Percentiles rank a stretch among this genome's conserved stretches.
Conservation (phyloP, 177 flowering plant species). For the Vitis hybrid region DNA sequence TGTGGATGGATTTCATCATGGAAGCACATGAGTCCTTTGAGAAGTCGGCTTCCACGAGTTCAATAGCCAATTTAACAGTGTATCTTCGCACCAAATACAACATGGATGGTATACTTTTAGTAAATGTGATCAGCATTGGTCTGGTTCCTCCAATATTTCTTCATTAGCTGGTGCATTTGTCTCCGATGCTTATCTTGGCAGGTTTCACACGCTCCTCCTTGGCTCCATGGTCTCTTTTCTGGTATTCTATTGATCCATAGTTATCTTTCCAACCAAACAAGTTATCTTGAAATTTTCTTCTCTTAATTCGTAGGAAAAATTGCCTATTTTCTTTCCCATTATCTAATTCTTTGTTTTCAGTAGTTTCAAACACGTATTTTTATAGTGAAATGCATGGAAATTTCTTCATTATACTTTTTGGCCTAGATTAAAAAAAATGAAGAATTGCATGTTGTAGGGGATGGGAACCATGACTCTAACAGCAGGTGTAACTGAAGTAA, state of each 20-base stretch:
- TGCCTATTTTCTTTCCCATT: no score
- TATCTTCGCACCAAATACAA: conserved; percentile 37
- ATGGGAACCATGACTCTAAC: conserved; percentile 38
- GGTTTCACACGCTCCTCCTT: conserved; percentile 38
- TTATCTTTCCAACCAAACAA: no score
- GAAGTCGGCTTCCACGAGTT: conserved; percentile 53
- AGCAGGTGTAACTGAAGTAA: conserved; percentile 26
- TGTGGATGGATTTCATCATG: neutral
- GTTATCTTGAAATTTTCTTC: no score
- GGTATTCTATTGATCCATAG: conserved; percentile 21
- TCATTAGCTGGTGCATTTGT: conserved; percentile 49
- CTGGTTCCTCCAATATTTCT: conserved; percentile 34
- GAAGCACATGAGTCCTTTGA: conserved; percentile 51
- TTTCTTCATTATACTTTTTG: no score
- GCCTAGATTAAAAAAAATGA: neutral
- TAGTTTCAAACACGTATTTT: no score
- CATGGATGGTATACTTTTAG: conserved; percentile 30
- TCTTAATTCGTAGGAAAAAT: no score
- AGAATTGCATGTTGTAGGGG: conserved; percentile 21
- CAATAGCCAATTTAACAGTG: conserved; percentile 44
- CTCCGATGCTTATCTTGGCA: conserved; percentile 52
- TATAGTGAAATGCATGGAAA: no score
- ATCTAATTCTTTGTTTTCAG: no score
- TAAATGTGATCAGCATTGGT: conserved; percentile 35
- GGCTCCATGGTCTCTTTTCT: conserved; percentile 45